Percentiles rank a stretch among this genome's conserved stretches.
Evolutionary conservation across 169 alveolate genomes (phyloP).

Genomic region (Plasmodium blacklocki): DNA sequence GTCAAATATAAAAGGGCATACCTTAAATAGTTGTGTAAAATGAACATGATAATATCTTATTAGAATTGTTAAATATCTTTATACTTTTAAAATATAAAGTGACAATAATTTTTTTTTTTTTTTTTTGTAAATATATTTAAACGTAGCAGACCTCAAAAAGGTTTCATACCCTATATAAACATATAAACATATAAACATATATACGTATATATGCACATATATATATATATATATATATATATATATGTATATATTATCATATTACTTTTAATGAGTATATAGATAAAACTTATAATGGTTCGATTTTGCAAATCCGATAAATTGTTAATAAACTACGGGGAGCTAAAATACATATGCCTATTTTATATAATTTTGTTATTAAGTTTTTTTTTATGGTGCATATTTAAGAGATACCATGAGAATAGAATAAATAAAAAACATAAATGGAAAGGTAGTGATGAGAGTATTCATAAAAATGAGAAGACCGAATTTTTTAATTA

Average conservation of each 20-base stretch:
- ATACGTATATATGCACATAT: neutral
- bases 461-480: slow-evolving; percentile 22
- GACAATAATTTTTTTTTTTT: too few relatives aligned
- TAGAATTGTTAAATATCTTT: too few relatives aligned
- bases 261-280: neutral
- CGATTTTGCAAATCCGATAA: slow-evolving; percentile 42
- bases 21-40: too few relatives aligned
- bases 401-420: slow-evolving; percentile 15
- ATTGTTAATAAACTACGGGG: slow-evolving; percentile 21
- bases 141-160: too few relatives aligned
- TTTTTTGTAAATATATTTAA: too few relatives aligned
- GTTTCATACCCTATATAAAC: too few relatives aligned
- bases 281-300: slow-evolving; percentile 7
- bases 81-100: too few relatives aligned
- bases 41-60: too few relatives aligned
- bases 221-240: neutral
- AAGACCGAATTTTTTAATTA: slow-evolving; percentile 50
- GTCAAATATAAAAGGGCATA: too few relatives aligned
- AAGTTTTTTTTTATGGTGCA: slow-evolving; percentile 32
- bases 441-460: slow-evolving; percentile 21
- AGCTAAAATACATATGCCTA: slow-evolving; percentile 40
- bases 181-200: too few relatives aligned
- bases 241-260: neutral
- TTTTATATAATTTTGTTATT: slow-evolving; percentile 30
- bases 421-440: slow-evolving; percentile 35